Evolutionary conservation across 164 flowering plant species (phyloP).

Genomic region (Echeveria elegans): DNA sequence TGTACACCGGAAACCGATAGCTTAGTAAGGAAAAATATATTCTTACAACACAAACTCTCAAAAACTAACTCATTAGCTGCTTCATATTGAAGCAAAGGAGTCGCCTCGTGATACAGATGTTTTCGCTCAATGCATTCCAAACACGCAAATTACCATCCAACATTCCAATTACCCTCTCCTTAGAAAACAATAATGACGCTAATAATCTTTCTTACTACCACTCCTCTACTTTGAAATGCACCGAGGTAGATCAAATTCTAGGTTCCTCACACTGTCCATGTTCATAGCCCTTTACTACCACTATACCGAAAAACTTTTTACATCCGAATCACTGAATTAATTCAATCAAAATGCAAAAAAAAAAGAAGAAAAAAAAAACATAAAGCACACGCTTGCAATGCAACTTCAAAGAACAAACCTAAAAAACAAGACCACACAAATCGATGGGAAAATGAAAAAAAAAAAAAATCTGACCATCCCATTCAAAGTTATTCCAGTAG

Average conservation of each 20-base stretch:
- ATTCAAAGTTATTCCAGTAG: constrained; percentile 87
- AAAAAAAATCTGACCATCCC: constrained; percentile 58
- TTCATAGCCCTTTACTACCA: background rate
- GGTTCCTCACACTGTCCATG: background rate
- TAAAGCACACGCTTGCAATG: no score
- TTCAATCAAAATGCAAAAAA: background rate
- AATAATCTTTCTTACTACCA: no score
- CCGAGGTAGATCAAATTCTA: background rate
- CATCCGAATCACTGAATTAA: background rate
- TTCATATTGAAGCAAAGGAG: background rate
- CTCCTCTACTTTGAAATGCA: background rate
- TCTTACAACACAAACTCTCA: no score
- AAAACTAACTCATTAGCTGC: no score
- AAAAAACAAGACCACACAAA: background rate
- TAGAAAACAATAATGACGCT: no score
- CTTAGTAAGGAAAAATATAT: background rate
- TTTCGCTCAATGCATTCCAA: no score
- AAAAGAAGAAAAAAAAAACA: background rate
- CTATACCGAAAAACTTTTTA: background rate
- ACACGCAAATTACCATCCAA: background rate
- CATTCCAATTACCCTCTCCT: no score
- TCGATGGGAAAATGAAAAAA: background rate
- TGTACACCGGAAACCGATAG: constrained; percentile 21
- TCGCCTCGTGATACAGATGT: background rate
- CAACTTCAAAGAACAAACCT: background rate